phyloP scores from a whole-genome alignment of 2,329 filamentous ascomycete species.

The Aspergillaceae sp. region DNA sequence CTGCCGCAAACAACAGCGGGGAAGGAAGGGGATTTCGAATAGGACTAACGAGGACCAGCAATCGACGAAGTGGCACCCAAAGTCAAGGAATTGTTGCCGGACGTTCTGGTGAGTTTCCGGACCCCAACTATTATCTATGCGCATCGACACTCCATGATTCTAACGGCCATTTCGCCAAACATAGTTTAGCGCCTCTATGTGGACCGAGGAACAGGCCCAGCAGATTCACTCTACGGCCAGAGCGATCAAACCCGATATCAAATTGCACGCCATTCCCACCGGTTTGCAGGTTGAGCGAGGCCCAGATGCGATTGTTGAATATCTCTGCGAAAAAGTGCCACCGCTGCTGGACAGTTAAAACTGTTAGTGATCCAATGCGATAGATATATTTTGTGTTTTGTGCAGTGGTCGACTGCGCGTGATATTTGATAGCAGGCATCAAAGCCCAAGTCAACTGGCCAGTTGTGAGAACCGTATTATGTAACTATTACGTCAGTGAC shows the following conservation, averaged over 20 bases:
- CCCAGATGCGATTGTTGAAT: slow-evolving; percentile 36
- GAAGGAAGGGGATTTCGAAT: background rate
- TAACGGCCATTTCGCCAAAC: background rate
- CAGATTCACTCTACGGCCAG: slow-evolving; percentile 31
- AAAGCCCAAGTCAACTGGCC: background rate
- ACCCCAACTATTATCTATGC: background rate
- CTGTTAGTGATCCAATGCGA: background rate
- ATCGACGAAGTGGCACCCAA: slow-evolving; percentile 50
- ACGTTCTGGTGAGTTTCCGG: slow-evolving; percentile 43
- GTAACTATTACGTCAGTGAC: background rate
- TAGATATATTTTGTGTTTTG: background rate
- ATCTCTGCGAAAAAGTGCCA: slow-evolving; percentile 35
- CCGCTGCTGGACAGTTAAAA: slow-evolving; percentile 25
- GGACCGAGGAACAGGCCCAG: slow-evolving; percentile 37
- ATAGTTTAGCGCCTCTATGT: slow-evolving; percentile 56
- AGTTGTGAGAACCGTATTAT: background rate
- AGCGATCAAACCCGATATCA: slow-evolving; percentile 31
- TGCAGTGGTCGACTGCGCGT: background rate
- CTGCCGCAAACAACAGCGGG: background rate
- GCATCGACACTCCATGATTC: background rate
- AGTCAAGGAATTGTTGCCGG: slow-evolving; percentile 45
- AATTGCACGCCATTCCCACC: slow-evolving; percentile 35
- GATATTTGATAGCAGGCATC: background rate
- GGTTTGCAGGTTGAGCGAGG: slow-evolving; percentile 36
- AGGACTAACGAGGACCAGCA: slow-evolving; percentile 10